These are phyloP conservation scores for Rhodamnia argentea DNA, from an alignment of 345 rosid genomes.

Conservation along the genomic window DNA sequence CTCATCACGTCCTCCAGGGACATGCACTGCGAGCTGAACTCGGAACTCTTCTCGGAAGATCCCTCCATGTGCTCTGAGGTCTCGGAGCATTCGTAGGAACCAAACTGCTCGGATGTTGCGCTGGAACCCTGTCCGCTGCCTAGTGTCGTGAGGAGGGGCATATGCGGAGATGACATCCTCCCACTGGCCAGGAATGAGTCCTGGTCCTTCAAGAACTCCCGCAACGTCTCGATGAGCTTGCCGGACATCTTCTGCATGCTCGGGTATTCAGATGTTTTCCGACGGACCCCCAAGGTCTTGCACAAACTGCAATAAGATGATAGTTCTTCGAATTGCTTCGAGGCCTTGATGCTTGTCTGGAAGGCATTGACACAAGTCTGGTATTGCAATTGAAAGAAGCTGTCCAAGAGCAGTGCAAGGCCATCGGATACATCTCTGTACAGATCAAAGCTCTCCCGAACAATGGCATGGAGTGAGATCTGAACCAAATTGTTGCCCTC, in stretches of 20 bases:
- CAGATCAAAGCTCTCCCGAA: slow-evolving; percentile 69
- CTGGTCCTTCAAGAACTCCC: slow-evolving; percentile 75
- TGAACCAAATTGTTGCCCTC: slow-evolving; percentile 39
- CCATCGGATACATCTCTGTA: slow-evolving; percentile 63
- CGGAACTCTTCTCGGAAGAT: slow-evolving; percentile 19
- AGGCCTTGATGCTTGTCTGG: slow-evolving; percentile 50
- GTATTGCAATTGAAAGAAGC: slow-evolving; percentile 63
- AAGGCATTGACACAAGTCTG: slow-evolving; percentile 50
- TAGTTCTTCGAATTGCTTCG: slow-evolving; percentile 65
- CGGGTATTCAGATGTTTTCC: slow-evolving; percentile 77
- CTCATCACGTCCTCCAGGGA: slow-evolving; percentile 55
- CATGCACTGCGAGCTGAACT: slow-evolving; percentile 25
- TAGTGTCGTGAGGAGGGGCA: slow-evolving; percentile 11
- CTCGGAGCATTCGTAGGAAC: slow-evolving; percentile 3
- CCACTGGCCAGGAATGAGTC: slow-evolving; percentile 34
- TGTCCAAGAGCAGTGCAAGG: slow-evolving; percentile 43
- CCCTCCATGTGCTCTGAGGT: slow-evolving; percentile 17
- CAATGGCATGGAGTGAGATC: slow-evolving; percentile 36
- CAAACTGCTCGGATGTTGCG: slow-evolving; percentile 8
- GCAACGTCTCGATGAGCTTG: slow-evolving; percentile 63
- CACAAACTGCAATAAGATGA: slow-evolving; percentile 45
- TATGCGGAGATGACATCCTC: slow-evolving; percentile 10
- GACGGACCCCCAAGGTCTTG: slow-evolving; percentile 41
- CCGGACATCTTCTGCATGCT: slow-evolving; percentile 61
- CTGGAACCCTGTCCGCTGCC: neutral